Evolutionary conservation across 2,329 filamentous ascomycete species (phyloP).

Genomic region (Claviceps maximensis): DNA sequence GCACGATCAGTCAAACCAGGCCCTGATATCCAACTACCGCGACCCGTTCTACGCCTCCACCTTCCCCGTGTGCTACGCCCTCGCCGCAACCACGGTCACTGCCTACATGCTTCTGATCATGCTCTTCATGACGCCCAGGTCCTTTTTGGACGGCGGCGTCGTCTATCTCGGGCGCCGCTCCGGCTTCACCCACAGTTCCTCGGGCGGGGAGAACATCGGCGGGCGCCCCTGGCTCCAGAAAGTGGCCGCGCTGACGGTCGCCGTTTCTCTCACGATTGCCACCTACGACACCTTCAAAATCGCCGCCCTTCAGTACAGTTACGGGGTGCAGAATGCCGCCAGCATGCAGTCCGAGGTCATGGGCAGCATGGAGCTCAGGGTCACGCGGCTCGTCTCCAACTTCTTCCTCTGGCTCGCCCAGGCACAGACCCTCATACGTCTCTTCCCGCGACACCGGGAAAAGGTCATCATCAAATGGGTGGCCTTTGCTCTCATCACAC

Average conservation of each 20-base stretch:
- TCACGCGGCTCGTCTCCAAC: slow-evolving; percentile 86
- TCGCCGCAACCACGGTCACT: slow-evolving; percentile 80
- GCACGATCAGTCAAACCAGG: slow-evolving; percentile 17
- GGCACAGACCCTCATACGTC: slow-evolving; percentile 86
- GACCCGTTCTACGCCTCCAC: slow-evolving; percentile 92
- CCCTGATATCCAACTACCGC: slow-evolving; percentile 48
- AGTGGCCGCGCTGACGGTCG: slow-evolving; percentile 58
- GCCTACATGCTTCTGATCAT: slow-evolving; percentile 89
- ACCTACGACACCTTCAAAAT: slow-evolving; percentile 83
- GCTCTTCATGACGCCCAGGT: slow-evolving; percentile 87
- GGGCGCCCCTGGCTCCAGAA: slow-evolving; percentile 90
- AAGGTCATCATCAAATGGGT: slow-evolving; percentile 99
- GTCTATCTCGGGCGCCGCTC: slow-evolving; percentile 70
- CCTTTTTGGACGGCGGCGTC: slow-evolving; percentile 75
- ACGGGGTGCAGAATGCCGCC: slow-evolving; percentile 67
- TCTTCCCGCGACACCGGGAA: slow-evolving; percentile 93
- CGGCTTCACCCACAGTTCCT: slow-evolving; percentile 74
- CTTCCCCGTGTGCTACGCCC: slow-evolving; percentile 84
- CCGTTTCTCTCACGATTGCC: slow-evolving; percentile 83
- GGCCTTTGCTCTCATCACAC: slow-evolving; percentile 80
- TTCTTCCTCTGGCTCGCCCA: slow-evolving; percentile 96
- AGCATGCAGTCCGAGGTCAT: slow-evolving; percentile 67
- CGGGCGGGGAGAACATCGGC: slow-evolving; percentile 70
- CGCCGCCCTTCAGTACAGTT: slow-evolving; percentile 66
- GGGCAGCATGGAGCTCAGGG: slow-evolving; percentile 71